Evolutionary conservation across 2,329 filamentous ascomycete genomes (phyloP).

Genomic region (Aspergillus sojae): DNA sequence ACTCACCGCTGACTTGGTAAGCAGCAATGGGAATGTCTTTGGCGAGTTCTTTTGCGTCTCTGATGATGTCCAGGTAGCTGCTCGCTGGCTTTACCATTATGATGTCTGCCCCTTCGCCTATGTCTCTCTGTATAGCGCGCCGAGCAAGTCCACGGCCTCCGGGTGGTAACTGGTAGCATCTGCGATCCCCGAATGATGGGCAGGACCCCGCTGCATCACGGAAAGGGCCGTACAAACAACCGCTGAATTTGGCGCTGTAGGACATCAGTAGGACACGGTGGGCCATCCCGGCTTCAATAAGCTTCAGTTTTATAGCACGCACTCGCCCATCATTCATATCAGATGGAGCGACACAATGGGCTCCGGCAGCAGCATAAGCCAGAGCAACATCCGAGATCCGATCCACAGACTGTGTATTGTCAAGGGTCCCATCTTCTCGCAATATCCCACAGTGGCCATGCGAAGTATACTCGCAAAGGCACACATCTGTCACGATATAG

Average conservation of each 20-base stretch:
- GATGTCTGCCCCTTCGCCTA: conserved; percentile 90
- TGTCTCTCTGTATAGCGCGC: conserved; percentile 85
- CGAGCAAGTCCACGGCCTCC: conserved; percentile 89
- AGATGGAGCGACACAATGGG: conserved; percentile 93
- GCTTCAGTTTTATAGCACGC: conserved; percentile 94
- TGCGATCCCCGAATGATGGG: conserved; percentile 90
- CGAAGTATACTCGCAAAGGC: conserved; percentile 97
- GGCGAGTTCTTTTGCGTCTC: conserved; percentile 92
- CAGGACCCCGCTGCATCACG: conserved; percentile 90
- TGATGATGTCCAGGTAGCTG: conserved; percentile 96
- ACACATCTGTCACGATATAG: conserved; percentile 91
- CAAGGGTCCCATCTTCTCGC: conserved; percentile 86
- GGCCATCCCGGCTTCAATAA: conserved; percentile 91
- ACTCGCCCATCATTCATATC: conserved; percentile 99
- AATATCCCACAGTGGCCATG: conserved; percentile 98
- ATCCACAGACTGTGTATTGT: conserved; percentile 91
- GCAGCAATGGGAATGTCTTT: conserved; percentile 90
- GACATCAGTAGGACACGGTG: conserved; percentile 95
- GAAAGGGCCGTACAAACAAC: conserved; percentile 95
- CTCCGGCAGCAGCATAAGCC: conserved; percentile 91
- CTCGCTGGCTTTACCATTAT: conserved; percentile 99
- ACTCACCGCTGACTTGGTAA: conserved; percentile 97
- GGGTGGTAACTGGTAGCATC: conserved; percentile 94
- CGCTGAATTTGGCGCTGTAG: conserved; percentile 96
- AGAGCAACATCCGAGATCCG: conserved; percentile 97